Evolutionary conservation across 2,329 filamentous ascomycete species (phyloP).

Genomic region (Amauroascus verrucosus): DNA sequence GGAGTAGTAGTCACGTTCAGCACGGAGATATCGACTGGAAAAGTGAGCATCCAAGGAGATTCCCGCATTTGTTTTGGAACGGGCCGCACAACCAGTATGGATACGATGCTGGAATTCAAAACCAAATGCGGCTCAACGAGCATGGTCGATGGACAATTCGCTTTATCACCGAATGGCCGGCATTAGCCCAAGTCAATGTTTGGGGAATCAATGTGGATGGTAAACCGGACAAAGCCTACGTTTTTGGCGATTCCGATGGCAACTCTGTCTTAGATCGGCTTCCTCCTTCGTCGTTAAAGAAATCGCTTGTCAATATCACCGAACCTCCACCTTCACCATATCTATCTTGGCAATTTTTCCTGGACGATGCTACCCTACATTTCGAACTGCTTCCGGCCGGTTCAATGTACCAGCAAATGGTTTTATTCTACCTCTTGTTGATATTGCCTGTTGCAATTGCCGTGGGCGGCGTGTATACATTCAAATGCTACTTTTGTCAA

Average conservation of each 20-base stretch:
- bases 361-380: conserved; percentile 46
- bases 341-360: conserved; percentile 45
- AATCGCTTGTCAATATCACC: conserved; percentile 51
- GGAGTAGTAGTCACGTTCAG: conserved; percentile 51
- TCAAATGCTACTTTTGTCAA: conserved; percentile 53
- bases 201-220: conserved; percentile 58
- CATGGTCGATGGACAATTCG: conserved; percentile 47
- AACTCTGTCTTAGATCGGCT: conserved; percentile 53
- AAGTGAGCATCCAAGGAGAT: conserved; percentile 38
- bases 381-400: conserved; percentile 47
- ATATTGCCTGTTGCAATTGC: conserved; percentile 45
- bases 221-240: conserved; percentile 48
- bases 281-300: conserved; percentile 48
- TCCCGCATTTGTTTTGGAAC: conserved; percentile 54
- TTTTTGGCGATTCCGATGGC: conserved; percentile 52
- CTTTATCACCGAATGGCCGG: conserved; percentile 55
- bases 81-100: conserved; percentile 55
- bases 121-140: conserved; percentile 42
- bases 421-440: conserved; percentile 46
- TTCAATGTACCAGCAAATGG: conserved; percentile 44
- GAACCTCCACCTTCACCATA: conserved; percentile 44
- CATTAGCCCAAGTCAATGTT: conserved; percentile 51
- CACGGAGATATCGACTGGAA: conserved; percentile 45
- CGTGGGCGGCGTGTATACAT: conserved; percentile 43
- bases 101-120: conserved; percentile 50